phyloP scores from a whole-genome alignment of 257 asterid species.

The Fraxinus americana region DNA sequence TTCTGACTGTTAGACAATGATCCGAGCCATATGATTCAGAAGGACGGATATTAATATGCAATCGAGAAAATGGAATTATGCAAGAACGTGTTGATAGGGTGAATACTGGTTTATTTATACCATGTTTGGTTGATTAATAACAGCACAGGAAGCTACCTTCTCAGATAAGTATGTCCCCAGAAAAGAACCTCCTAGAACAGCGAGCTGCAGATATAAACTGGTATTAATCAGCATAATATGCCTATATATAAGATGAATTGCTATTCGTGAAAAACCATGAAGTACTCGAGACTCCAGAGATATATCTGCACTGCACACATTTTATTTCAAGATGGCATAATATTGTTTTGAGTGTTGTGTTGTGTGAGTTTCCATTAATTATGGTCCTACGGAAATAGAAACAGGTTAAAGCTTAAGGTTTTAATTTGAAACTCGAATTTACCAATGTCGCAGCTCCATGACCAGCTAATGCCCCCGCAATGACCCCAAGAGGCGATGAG shows the following conservation, averaged over 20 bases:
- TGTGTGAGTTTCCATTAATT: neutral
- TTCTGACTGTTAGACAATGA: neutral
- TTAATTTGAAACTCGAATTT: slow-evolving; percentile 16
- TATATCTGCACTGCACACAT: too few relatives aligned
- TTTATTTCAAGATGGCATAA: too few relatives aligned
- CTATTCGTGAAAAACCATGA: too few relatives aligned
- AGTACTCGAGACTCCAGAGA: too few relatives aligned
- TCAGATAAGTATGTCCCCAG: slow-evolving; percentile 86
- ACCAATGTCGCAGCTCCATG: slow-evolving; percentile 92
- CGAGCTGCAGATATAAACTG: slow-evolving; percentile 56
- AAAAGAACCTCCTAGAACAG: slow-evolving; percentile 94
- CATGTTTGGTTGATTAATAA: neutral
- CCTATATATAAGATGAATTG: neutral
- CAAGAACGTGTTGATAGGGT: neutral
- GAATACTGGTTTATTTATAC: neutral
- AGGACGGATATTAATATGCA: neutral
- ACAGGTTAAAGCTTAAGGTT: neutral
- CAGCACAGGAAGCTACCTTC: slow-evolving; percentile 47
- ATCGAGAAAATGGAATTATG: neutral
- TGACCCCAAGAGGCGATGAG: slow-evolving; percentile 95
- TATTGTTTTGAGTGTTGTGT: too few relatives aligned
- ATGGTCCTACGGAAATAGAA: neutral
- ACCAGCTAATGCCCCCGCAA: slow-evolving; percentile 93
- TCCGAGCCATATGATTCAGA: neutral
- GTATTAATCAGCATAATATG: neutral